Percentiles rank a stretch among this genome's conserved stretches.
Conservation (phyloP, 202 grass and related monocot species). For the Panicum virgatum region DNA sequence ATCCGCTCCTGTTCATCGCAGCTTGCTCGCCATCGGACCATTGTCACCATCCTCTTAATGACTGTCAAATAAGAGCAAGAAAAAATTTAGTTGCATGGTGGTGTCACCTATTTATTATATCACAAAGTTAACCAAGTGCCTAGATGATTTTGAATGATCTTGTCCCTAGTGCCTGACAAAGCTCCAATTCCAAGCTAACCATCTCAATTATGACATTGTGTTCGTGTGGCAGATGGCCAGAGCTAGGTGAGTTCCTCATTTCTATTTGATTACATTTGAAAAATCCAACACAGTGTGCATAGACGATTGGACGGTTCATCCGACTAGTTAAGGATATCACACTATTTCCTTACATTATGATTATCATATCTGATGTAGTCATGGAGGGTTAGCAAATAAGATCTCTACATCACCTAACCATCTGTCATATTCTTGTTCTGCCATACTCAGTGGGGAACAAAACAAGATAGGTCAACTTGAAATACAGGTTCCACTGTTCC, state of each 20-base stretch:
- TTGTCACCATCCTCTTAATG: conserved; percentile 59
- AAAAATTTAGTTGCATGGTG: conserved; percentile 32
- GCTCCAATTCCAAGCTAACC: not conserved
- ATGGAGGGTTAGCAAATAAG: not conserved
- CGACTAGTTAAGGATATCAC: not conserved
- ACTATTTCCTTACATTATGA: not conserved
- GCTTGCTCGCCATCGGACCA: conserved; percentile 31
- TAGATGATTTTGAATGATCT: not conserved
- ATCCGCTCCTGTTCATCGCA: conserved; percentile 8
- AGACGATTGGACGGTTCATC: not conserved
- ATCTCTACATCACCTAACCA: conserved; percentile 2
- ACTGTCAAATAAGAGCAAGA: conserved; percentile 20
- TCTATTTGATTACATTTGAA: not conserved
- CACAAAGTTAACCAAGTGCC: not conserved
- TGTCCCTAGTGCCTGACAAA: not conserved
- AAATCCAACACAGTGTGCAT: not conserved
- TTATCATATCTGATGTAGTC: not conserved
- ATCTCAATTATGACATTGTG: not conserved
- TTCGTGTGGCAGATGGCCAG: not conserved
- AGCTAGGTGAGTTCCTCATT: conserved; percentile 14
- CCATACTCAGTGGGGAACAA: conserved; percentile 17
- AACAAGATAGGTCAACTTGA: conserved; percentile 27
- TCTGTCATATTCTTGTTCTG: conserved; percentile 5
- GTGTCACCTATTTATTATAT: too few species aligned
- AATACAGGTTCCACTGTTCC: conserved; percentile 24